Base-by-base conservation (phyloP, 2,329 filamentous ascomycete genomes). In the Nannizziopsis arthrosporioides region DNA sequence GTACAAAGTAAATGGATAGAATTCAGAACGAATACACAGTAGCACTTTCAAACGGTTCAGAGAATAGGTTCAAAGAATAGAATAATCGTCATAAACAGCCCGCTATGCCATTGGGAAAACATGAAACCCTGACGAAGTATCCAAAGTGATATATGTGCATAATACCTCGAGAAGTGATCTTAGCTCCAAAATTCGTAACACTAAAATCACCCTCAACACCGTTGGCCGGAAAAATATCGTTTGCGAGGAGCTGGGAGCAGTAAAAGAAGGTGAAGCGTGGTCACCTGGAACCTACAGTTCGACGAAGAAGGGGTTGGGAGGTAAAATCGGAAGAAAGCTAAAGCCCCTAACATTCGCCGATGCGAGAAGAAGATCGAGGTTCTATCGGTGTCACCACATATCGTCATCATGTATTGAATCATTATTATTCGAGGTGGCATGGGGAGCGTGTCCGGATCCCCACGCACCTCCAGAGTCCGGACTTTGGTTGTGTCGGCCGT, bases 331-430 rank as follows among this genome's bases (percentile, higher is more conserved):
- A 12, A 15, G 3, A 34, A 43, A n/a, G 8, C 37, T 19, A 10
- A 31, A 31, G 12, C 18, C 30, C 34, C 18, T 35, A n/a, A 36
- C 6, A 44, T 34, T 40, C 19, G 35, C 22, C 35, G 31, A 19
- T 2, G 3, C 18, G 31, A 39, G 38, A 11, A n/a, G 17, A 36
- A 44, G 32, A 36, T 38, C 19, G 19, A 38, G 37, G 31, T 45
- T 31, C 18, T 38, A 45, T 46, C n/a, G 19, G 12, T 18, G 27
- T 71, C 62, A 73, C 70, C 70, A 73, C 69, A 72, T 72, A 55
- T 71, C 64, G 51, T 71, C 68, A 51, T 71, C 68, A 44, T 70
- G 64, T 54, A 66, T 54, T 50, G 60, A 60, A 55, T 68, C 66
- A 44, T 70, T 67, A 34, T 64, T 63, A 53, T 64, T 65, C 37